phyloP scores from a whole-genome alignment of 2,329 filamentous ascomycete genomes.

The Cladosporium phlei region DNA sequence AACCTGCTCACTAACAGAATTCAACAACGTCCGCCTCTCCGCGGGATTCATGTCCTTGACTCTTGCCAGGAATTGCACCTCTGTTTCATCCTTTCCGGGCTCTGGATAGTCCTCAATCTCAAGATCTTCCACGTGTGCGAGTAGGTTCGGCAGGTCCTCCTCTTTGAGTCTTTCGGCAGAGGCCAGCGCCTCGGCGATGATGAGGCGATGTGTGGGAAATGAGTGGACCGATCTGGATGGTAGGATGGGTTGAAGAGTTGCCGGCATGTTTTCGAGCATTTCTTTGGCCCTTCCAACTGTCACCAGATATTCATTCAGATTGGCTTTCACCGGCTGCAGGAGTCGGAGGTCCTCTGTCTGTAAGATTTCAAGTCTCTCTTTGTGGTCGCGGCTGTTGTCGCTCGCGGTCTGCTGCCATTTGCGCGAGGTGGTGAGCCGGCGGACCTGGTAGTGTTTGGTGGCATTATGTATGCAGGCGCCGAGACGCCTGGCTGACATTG shows the following conservation, averaged over 20 bases:
- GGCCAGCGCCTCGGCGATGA: neutral
- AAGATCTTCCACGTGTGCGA: neutral
- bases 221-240: neutral
- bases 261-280: neutral
- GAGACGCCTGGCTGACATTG: constrained; percentile 6
- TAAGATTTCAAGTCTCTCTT: neutral
- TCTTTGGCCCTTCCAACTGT: neutral
- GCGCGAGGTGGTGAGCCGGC: neutral
- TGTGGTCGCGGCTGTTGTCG: neutral
- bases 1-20: neutral
- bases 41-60: neutral
- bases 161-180: neutral
- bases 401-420: neutral
- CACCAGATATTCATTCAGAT: neutral
- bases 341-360: neutral
- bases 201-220: neutral
- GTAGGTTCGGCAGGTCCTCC: neutral
- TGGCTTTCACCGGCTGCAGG: neutral
- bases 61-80: neutral
- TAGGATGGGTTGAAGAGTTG: neutral
- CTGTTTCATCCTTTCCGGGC: neutral
- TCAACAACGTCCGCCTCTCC: neutral
- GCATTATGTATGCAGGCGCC: constrained; percentile 2
- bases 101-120: neutral
- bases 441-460: neutral